These are phyloP conservation scores for Sequoia sempervirens DNA, from an alignment of 75 land plant species.

Conservation along the genomic window DNA sequence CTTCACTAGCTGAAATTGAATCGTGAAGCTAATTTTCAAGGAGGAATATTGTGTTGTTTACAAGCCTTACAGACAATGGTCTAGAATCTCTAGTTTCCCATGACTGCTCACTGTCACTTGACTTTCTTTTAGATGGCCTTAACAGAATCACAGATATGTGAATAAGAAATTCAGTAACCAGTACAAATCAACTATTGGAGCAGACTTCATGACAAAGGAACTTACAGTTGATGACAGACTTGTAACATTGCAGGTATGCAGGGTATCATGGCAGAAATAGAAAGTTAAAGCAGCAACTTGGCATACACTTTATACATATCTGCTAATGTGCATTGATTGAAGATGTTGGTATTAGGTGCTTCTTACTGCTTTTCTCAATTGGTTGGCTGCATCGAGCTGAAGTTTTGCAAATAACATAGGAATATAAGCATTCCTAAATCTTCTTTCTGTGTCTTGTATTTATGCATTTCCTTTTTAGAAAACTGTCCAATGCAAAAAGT, in stretches of 20 bases:
- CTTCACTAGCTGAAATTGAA: not conserved
- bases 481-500: not conserved
- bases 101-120: not conserved
- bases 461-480: not conserved
- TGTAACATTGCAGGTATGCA: constrained; percentile 62
- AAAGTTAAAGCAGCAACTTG: constrained; percentile 2
- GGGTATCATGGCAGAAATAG: not conserved
- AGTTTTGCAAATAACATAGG: not conserved
- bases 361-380: not conserved
- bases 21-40: not conserved
- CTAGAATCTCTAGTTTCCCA: not conserved
- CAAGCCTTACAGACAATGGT: not conserved
- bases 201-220: constrained; percentile 78
- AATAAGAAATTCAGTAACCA: constrained; percentile 53
- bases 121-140: constrained; percentile 4
- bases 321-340: not conserved
- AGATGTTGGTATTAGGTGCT: not conserved
- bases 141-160: constrained; percentile 40
- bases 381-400: not conserved
- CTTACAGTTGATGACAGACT: constrained; percentile 52
- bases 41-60: not conserved
- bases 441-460: not conserved
- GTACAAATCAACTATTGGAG: constrained; percentile 74
- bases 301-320: not conserved
- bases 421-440: not conserved